Percentiles rank a stretch among this genome's conserved stretches.
phyloP scores from a whole-genome alignment of 108 stramenopile species.

The Nitzschia sp. region DNA sequence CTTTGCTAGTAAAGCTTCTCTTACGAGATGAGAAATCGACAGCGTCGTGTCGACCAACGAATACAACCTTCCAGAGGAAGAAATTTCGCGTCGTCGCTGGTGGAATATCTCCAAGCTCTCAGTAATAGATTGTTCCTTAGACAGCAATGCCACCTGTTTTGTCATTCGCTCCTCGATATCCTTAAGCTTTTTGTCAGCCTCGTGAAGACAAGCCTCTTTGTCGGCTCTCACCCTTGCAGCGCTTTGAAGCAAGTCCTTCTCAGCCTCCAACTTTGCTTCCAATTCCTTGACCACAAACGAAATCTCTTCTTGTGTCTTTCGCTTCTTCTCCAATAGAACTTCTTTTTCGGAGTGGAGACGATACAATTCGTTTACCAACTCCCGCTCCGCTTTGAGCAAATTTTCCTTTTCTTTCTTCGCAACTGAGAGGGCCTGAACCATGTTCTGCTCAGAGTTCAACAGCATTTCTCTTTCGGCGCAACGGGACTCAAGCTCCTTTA shows the following conservation, averaged over 20 bases:
- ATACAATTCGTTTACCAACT: constrained; percentile 1
- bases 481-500: constrained; percentile 18
- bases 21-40: constrained; percentile 10
- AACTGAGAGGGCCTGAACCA: neutral
- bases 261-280: neutral
- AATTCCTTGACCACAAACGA: neutral
- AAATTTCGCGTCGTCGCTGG: neutral
- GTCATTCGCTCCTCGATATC: constrained; percentile 10
- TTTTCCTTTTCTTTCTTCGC: constrained; percentile 21
- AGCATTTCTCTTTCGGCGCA: constrained; percentile 16
- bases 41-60: constrained; percentile 10
- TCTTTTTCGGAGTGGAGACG: constrained; percentile 12
- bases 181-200: neutral
- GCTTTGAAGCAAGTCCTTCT: neutral
- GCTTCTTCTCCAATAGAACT: constrained; percentile 7
- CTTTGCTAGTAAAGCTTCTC: constrained; percentile 17
- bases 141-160: neutral
- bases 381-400: constrained; percentile 11
- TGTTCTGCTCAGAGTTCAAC: constrained; percentile 7
- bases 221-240: neutral
- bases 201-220: neutral
- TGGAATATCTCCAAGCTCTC: constrained; percentile 10
- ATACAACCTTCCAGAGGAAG: neutral
- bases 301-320: constrained; percentile 1
- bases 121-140: constrained; percentile 12